Evolutionary conservation across 2,329 filamentous ascomycete species (phyloP).

Genomic region (Pseudogymnoascus sp.): DNA sequence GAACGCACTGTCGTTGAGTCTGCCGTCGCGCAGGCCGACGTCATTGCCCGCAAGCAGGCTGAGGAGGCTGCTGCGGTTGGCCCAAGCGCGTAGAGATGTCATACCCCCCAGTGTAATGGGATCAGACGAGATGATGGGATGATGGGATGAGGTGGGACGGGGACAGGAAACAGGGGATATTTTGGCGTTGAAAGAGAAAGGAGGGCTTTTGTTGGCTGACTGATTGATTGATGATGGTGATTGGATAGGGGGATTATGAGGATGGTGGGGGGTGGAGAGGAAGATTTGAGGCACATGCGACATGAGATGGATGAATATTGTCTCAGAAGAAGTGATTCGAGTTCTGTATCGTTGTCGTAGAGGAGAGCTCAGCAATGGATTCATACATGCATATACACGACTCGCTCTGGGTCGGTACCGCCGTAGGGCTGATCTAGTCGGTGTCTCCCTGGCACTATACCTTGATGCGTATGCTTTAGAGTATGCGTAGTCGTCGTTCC

Average conservation of each 20-base stretch:
- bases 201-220: neutral
- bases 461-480: neutral
- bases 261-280: neutral
- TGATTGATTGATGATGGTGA: neutral
- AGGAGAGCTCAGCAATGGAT: neutral
- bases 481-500: neutral
- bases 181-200: slow-evolving; percentile 1
- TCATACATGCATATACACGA: neutral
- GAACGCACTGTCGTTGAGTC: slow-evolving; percentile 75
- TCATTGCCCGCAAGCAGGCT: slow-evolving; percentile 19
- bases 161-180: neutral
- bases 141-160: neutral
- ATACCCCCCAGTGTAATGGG: neutral
- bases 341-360: neutral
- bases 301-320: neutral
- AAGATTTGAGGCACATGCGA: neutral
- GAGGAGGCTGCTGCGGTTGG: slow-evolving; percentile 13
- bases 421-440: neutral
- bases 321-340: neutral
- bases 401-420: neutral
- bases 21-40: slow-evolving; percentile 46
- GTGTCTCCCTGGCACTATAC: neutral
- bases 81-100: neutral
- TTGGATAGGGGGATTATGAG: neutral
- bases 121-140: neutral